A percentile compares a stretch with the other conserved stretches of the same genome.
Evolutionary conservation across 768 basidiomycete species (phyloP).

Genomic region (Daedaleopsis nitida): DNA sequence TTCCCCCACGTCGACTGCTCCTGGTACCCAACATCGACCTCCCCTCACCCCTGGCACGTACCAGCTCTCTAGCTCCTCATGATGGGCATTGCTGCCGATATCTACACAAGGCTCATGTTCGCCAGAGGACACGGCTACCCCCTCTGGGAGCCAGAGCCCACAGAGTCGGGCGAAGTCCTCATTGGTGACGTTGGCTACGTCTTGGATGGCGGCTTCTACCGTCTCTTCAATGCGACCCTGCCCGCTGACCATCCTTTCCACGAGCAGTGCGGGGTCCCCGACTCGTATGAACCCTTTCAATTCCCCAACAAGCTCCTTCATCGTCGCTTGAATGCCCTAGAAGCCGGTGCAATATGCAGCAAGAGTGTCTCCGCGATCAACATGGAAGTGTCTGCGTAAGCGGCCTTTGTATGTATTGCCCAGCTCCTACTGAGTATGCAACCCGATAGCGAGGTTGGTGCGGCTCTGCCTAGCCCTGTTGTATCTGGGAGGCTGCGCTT

Average conservation of each 20-base stretch:
- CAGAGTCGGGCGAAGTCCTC: constrained; percentile 11
- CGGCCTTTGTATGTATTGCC: too few relatives aligned
- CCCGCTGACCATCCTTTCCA: constrained; percentile 9
- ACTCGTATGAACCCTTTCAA: constrained; percentile 4
- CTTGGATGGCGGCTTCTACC: constrained; percentile 19
- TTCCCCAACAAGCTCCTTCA: neutral
- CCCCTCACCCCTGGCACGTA: too few relatives aligned
- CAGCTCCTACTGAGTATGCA: too few relatives aligned
- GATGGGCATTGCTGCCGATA: constrained; percentile 8
- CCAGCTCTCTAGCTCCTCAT: neutral
- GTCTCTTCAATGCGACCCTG: constrained; percentile 22
- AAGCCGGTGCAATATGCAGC: constrained; percentile 5
- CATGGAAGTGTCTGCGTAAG: neutral
- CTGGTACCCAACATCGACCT: too few relatives aligned
- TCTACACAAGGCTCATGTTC: constrained; percentile 19
- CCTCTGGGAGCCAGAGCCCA: constrained; percentile 22
- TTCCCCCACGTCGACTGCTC: too few relatives aligned
- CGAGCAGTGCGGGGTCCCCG: constrained; percentile 10
- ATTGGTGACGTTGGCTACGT: constrained; percentile 25
- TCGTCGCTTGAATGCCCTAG: neutral
- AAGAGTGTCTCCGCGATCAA: neutral
- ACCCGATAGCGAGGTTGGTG: neutral
- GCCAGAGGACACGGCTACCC: constrained; percentile 10
- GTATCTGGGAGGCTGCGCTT: neutral
- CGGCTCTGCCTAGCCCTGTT: too few relatives aligned